Conservation (phyloP, 352 stramenopile species). For the Globisporangium ultimum region DNA sequence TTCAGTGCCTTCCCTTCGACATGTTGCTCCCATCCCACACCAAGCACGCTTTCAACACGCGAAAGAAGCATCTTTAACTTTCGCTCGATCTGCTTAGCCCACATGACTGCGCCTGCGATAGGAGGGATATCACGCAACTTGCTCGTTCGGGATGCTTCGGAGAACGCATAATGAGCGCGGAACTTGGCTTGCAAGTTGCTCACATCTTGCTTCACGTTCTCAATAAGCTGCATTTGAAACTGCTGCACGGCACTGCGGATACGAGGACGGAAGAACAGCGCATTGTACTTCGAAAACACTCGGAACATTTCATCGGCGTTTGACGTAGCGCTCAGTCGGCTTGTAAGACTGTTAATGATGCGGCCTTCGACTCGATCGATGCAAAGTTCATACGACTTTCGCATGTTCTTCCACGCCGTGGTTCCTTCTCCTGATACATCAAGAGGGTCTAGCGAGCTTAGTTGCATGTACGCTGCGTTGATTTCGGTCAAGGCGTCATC, state of each 20-base stretch:
- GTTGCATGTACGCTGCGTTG: constrained; percentile 85
- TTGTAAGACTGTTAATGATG: constrained; percentile 90
- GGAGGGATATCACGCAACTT: constrained; percentile 97
- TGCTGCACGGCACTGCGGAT: constrained; percentile 96
- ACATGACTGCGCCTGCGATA: constrained; percentile 98
- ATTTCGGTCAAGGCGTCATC: constrained; percentile 84
- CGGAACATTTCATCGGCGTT: constrained; percentile 96
- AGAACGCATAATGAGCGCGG: constrained; percentile 95
- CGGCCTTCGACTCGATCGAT: constrained; percentile 92
- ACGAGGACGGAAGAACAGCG: constrained; percentile 95
- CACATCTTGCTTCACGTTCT: constrained; percentile 97
- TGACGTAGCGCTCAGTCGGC: constrained; percentile 78
- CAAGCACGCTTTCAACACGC: constrained; percentile 97
- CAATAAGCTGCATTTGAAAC: constrained; percentile 98
- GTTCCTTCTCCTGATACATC: constrained; percentile 85
- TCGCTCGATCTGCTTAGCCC: constrained; percentile 99
- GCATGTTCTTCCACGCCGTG: constrained; percentile 80
- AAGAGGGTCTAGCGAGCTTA: constrained; percentile 76
- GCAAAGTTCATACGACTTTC: constrained; percentile 88
- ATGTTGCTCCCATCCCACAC: constrained; percentile 96
- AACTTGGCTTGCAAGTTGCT: constrained; percentile 96
- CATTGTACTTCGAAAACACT: constrained; percentile 98
- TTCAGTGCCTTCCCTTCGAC: constrained; percentile 96
- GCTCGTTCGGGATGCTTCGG: constrained; percentile 91
- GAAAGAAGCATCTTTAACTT: constrained; percentile 96